phyloP scores from a whole-genome alignment of 495 filamentous ascomycete species.

The Trichoderma parareesei region DNA sequence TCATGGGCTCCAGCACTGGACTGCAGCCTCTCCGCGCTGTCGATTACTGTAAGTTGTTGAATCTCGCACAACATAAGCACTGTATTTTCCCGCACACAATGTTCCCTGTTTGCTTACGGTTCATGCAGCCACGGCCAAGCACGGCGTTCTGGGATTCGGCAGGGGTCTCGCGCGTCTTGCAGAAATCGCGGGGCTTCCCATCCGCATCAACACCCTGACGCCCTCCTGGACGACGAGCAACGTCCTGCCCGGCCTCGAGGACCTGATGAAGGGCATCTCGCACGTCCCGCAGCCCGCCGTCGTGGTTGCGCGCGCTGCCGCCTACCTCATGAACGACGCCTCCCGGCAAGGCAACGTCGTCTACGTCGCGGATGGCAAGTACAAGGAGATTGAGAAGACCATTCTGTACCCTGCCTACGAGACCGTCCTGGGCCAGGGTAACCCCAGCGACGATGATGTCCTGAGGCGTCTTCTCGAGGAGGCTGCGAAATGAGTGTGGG shows the following conservation, averaged over 20 bases:
- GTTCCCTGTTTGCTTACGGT: background rate
- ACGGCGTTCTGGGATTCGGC: slow-evolving; percentile 25
- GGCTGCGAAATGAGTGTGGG: background rate
- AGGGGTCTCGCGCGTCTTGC: slow-evolving; percentile 22
- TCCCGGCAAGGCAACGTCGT: slow-evolving; percentile 30
- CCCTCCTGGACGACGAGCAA: slow-evolving; percentile 37
- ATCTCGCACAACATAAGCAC: no score
- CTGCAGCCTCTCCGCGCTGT: slow-evolving; percentile 30
- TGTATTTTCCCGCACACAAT: no score
- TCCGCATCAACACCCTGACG: slow-evolving; percentile 34
- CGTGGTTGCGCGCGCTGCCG: slow-evolving; percentile 33
- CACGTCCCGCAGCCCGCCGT: slow-evolving; percentile 24
- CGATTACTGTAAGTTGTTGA: slow-evolving; percentile 25
- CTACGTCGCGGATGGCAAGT: slow-evolving; percentile 32
- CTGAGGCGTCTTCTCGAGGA: background rate
- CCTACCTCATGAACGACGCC: slow-evolving; percentile 27
- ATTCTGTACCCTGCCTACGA: slow-evolving; percentile 15
- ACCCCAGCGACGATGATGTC: background rate
- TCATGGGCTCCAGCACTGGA: slow-evolving; percentile 31
- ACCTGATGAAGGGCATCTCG: slow-evolving; percentile 19
- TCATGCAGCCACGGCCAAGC: slow-evolving; percentile 25
- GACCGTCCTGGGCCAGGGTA: slow-evolving; percentile 11
- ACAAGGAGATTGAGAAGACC: slow-evolving; percentile 31
- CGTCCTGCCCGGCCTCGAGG: slow-evolving; percentile 20
- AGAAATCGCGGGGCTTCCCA: slow-evolving; percentile 11